Percentiles rank a stretch among this genome's conserved stretches.
Evolutionary conservation across 495 filamentous ascomycete species (phyloP).

Genomic region (Penicillium cosmopolitanum): DNA sequence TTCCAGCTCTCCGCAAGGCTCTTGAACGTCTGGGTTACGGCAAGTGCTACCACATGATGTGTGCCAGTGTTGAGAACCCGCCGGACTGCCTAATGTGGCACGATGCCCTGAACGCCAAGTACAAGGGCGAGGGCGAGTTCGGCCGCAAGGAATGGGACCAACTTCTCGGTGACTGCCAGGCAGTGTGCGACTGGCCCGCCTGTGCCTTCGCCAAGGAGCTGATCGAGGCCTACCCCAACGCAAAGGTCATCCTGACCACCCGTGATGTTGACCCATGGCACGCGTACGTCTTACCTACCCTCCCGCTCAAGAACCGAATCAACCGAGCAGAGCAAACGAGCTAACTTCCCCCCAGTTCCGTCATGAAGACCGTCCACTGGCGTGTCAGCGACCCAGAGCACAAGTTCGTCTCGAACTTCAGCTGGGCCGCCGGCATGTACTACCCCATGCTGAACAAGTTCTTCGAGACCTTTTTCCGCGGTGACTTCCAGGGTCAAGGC

Average conservation of each 20-base stretch:
- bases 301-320: not conserved
- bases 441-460: slow-evolving; percentile 63
- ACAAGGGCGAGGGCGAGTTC: slow-evolving; percentile 62
- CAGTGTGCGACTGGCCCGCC: slow-evolving; percentile 69
- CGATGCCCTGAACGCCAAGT: slow-evolving; percentile 68
- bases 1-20: slow-evolving; percentile 59
- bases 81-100: slow-evolving; percentile 65
- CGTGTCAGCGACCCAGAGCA: slow-evolving; percentile 59
- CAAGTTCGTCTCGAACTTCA: slow-evolving; percentile 53
- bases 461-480: slow-evolving; percentile 60
- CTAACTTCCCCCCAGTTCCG: slow-evolving; percentile 36
- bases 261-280: slow-evolving; percentile 65
- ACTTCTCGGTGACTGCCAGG: slow-evolving; percentile 67
- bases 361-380: slow-evolving; percentile 58
- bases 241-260: slow-evolving; percentile 67
- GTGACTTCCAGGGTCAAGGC: slow-evolving; percentile 54
- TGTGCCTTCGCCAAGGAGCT: slow-evolving; percentile 68
- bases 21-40: slow-evolving; percentile 62
- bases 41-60: slow-evolving; percentile 71
- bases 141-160: slow-evolving; percentile 68
- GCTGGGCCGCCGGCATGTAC: slow-evolving; percentile 61
- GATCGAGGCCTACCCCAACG: slow-evolving; percentile 70
- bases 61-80: slow-evolving; percentile 62
- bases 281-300: slow-evolving; percentile 34
- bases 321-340: not conserved